A percentile compares a stretch with the other conserved stretches of the same genome.
Conservation (phyloP, 2,329 filamentous ascomycete species). For the Colletotrichum brevisporum region DNA sequence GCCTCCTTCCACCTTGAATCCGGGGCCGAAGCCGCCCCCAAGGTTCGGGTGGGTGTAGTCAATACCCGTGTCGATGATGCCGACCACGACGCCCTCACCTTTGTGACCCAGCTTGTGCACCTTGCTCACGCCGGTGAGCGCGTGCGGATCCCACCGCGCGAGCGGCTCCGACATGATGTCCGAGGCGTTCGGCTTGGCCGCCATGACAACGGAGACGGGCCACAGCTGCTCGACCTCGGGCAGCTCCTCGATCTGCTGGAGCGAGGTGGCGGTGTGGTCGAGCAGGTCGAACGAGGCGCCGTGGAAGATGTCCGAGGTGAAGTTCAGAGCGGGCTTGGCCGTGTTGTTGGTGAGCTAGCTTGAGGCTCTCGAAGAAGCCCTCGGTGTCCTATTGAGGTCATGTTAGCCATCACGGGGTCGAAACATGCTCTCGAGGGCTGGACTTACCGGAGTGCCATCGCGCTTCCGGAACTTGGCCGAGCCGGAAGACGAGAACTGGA, state of each 20-base stretch:
- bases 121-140: constrained; percentile 18
- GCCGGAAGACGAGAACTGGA: background rate
- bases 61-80: constrained; percentile 54
- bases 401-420: background rate
- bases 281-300: constrained; percentile 36
- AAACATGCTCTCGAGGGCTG: no score
- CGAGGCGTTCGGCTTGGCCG: background rate
- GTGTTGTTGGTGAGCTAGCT: constrained; percentile 11
- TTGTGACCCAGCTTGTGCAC: constrained; percentile 11
- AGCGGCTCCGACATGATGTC: background rate
- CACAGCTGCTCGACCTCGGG: constrained; percentile 19
- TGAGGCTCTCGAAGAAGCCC: constrained; percentile 24
- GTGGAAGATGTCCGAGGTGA: constrained; percentile 35
- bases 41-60: constrained; percentile 67
- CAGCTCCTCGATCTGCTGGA: constrained; percentile 23
- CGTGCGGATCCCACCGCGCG: constrained; percentile 22
- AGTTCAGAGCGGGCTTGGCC: constrained; percentile 28
- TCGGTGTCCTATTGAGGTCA: constrained; percentile 14
- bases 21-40: constrained; percentile 66
- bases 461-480: constrained; percentile 16
- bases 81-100: constrained; percentile 21
- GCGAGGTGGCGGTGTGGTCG: constrained; percentile 15
- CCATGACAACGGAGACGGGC: constrained; percentile 4
- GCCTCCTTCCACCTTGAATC: constrained; percentile 62
- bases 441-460: background rate